Evolutionary conservation across 352 stramenopile genomes (phyloP), one percentile per base, ranked within the genome.

Genomic region (Globisporangium carolinianum): DNA sequence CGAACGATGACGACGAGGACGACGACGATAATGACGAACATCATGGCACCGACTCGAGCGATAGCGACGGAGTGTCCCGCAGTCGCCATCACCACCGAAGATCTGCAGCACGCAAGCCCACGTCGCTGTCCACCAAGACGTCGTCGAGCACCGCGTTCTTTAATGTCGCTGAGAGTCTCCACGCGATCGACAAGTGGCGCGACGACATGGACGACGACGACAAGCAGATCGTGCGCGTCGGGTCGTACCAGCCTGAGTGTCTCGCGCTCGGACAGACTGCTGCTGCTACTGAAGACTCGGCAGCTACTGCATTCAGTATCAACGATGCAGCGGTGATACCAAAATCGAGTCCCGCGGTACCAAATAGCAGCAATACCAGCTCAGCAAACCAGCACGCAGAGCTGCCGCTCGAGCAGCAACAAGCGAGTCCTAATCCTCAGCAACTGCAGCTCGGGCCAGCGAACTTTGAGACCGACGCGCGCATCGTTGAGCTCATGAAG

Each of bases 101-200:
- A 43, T 55, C 47, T 7, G 47, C 15, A 38, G 18, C 35, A n/a
- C 24, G 47, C 35, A 61, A 51, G 42, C 12, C 42, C 5, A 32
- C 15, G 39, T 69, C 58, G 62, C 60, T 55, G 41, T 66, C 43
- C 11, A 41, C 50, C 8, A 68, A 72, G 47, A 36, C 46, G 17
- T 61, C 64, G 6, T 53, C 51, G 15, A 64, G 38, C n/a, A 38
- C 39, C 3, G 60, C 62, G n/a, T 87, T 89, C 51, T 89, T 91
- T 64, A 86, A 91, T 61, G 77, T 91, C 14, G 70, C 68, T 0
- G 72, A 84, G 57, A 91, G 81, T 57, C 60, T 91, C 39, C 70
- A 87, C 45, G 81, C 79, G 15, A 88, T 91, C 59, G 75, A 87
- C 53, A 74, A 76, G 41, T 91, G 81, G 79, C 67, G 76, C n/a